Evolutionary conservation across 352 stramenopile genomes (phyloP), one percentile per base, ranked within the genome.

Genomic region (Phytophthora crassamura): DNA sequence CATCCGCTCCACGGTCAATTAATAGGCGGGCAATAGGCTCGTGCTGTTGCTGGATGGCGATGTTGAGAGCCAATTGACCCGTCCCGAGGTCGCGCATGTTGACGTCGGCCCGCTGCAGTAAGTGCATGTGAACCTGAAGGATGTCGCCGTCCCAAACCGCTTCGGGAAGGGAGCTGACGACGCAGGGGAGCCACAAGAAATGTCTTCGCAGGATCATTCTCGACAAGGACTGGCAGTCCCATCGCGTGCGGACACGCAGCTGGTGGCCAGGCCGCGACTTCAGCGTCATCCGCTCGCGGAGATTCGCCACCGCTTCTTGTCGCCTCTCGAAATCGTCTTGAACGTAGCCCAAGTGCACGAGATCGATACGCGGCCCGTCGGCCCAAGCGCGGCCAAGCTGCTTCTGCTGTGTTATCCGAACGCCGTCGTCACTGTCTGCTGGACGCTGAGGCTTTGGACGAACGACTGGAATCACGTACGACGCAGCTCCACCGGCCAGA

Each of bases 91-190:
- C 80, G 3, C 78, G 65, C n/a, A 70, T 74, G 51, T 89, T 86
- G n/a, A 80, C 72, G 45, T 90, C 81, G 5, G 69, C 74, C 28
- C 70, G 71, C 34, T 74, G 53, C 10, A 88, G 56, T 45, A 94
- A 66, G 54, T 91, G 69, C 46, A 62, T 71, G 16, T 91, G 76
- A 38, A 91, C 73, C 9, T 91, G 77, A 5, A 92, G 73, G 55
- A 94, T 91, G 67, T 94, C 86, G 34, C 77, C 84, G 43, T 94
- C 82, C 84, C 82, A 91, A 7, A 84, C 80, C 6, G 86, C 86
- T 54, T 92, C 80, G 7, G 76, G 74, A 54, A 93, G 73, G 2
- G 80, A 87, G 28, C 78, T 73, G 4, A 80, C 48, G 3, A 93
- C 67, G 36, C 82, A 93, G 15, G 82, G 83, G 20, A 89, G 55